Base-by-base conservation (phyloP, 768 basidiomycete genomes). In the Cyathus striatus region DNA sequence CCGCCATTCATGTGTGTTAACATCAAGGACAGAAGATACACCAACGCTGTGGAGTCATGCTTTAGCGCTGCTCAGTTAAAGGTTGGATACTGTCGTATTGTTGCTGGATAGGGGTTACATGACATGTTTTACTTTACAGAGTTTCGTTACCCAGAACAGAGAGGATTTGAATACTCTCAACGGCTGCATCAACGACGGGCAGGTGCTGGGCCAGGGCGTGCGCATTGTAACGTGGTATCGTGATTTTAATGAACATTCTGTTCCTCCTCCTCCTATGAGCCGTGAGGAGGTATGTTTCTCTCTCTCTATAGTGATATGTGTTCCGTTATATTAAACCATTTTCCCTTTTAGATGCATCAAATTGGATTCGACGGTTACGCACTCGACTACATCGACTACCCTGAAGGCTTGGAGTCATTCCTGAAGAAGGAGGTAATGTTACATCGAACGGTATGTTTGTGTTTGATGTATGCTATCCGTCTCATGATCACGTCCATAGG, bases 311-410 rank as follows among this genome's bases (percentile, higher is more conserved):
- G 20, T 14, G 5, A 13, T 45, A 23, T 41, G 34, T 26, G 22
- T 32, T 32, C 22, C 27, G 23, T 20, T 32, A 27, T n/a, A n/a
- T n/a, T n/a, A n/a, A n/a, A n/a, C n/a, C n/a, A 1, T 23, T 40
- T 22, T 2, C 18, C 24, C 25, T 9, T 9, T 38, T 50, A 95
- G 88, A 62, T 97, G 53, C 48, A 49, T 18, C 45, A 49, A 13
- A 57, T 81, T 14, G 80, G 81, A 3, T 90, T 98, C 54, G 83
- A 93, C 48, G 83, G 84, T 3, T 94, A 86, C 52, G 90, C 87
- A 0, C 68, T 93, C 18, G 84, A 97, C 50, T 83, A 83, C 46
- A 67, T 97, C 34, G 76, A 77, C 3, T 94, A 80, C 43, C 88
- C 93, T 0, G 71, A 78, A 6, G 83, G 84, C 2, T 70, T 98